Evolutionary conservation across 1,284 basidiomycete genomes (phyloP).

Genomic region (Inonotus hispidus): DNA sequence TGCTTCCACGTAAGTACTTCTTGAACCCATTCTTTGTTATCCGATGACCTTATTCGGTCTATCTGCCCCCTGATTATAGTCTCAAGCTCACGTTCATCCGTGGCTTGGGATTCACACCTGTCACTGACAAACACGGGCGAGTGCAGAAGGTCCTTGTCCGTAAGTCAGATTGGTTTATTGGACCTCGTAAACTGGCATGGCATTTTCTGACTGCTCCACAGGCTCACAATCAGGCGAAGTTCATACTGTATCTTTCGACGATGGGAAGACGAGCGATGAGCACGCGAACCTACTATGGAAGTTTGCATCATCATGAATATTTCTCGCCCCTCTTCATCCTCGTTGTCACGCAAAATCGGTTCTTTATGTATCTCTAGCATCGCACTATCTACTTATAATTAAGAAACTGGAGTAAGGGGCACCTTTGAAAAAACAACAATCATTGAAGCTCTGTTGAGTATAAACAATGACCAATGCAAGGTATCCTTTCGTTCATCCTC

Average conservation of each 20-base stretch:
- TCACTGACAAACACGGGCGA: slow-evolving; percentile 46
- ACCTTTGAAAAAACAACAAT: not conserved
- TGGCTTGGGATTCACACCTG: slow-evolving; percentile 63
- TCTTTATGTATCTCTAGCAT: not conserved
- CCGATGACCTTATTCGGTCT: not conserved
- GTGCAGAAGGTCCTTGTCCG: slow-evolving; percentile 60
- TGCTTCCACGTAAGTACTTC: slow-evolving; percentile 50
- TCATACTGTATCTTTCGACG: slow-evolving; percentile 36
- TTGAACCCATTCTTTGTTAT: not conserved
- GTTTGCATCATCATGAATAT: slow-evolving; percentile 45
- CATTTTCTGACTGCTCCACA: slow-evolving; percentile 24
- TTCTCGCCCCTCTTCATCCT: not conserved
- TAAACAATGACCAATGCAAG: not conserved
- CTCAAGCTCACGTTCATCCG: slow-evolving; percentile 62
- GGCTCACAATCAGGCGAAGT: slow-evolving; percentile 61
- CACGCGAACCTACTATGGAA: slow-evolving; percentile 49
- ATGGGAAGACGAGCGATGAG: slow-evolving; percentile 28
- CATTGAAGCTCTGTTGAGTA: not conserved
- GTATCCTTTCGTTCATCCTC: not conserved
- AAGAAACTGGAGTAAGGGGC: not conserved
- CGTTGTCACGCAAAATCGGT: not conserved
- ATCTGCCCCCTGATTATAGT: slow-evolving; percentile 30
- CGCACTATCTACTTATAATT: not conserved
- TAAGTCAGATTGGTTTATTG: slow-evolving; percentile 45
- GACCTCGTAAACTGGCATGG: not conserved